phyloP scores from a whole-genome alignment of 228 moss, liverwort and hornwort genomes.

The Sphagnum fallax region DNA sequence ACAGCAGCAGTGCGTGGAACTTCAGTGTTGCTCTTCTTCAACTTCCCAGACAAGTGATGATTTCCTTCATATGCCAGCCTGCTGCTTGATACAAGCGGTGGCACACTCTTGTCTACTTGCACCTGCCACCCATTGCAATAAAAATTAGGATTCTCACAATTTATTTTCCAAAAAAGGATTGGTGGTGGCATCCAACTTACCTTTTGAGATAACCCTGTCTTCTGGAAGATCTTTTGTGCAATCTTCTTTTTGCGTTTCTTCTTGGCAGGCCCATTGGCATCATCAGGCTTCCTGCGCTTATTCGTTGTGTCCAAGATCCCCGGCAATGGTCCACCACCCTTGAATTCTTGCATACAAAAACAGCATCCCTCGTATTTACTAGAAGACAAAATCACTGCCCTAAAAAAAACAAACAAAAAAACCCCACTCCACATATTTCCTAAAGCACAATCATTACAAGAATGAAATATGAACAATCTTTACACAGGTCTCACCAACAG shows the following conservation, averaged over 20 bases:
- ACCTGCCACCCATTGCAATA: not conserved
- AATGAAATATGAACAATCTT: too few species aligned
- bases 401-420: too few species aligned
- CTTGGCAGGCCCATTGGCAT: constrained; percentile 1
- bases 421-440: too few species aligned
- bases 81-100: not conserved
- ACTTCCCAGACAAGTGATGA: not conserved
- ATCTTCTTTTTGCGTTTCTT: not conserved
- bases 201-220: not conserved
- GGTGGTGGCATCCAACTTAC: not conserved
- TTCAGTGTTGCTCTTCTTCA: not conserved
- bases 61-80: not conserved
- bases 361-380: too few species aligned
- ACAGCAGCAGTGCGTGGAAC: not conserved
- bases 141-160: not conserved
- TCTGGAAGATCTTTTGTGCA: not conserved
- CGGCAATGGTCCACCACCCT: constrained; percentile 1
- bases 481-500: too few species aligned
- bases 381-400: too few species aligned
- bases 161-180: not conserved
- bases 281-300: not conserved
- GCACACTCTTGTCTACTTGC: not conserved
- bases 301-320: not conserved
- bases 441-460: too few species aligned
- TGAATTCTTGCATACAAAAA: not conserved